Conservation (phyloP, 75 land plant genomes). For the Pseudotsuga menziesii region DNA sequence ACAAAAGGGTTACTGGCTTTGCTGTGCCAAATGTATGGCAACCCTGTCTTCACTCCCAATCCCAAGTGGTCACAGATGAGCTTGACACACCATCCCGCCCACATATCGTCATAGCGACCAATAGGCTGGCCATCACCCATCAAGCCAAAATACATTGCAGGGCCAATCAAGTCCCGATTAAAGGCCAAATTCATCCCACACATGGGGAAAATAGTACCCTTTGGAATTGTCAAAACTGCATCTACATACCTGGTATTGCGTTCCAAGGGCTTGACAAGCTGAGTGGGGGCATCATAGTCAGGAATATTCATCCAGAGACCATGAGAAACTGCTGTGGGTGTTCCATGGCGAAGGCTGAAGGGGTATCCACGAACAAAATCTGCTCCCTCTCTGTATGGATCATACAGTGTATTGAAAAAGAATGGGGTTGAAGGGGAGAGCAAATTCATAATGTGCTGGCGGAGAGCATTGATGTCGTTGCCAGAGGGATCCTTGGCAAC, state of each 20-base stretch:
- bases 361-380: conserved; percentile 86
- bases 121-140: conserved; percentile 94
- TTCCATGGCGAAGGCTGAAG: conserved; percentile 73
- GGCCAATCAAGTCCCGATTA: conserved; percentile 67
- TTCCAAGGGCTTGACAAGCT: conserved; percentile 63
- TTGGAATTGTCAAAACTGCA: conserved; percentile 76
- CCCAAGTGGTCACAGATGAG: conserved; percentile 62
- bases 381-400: conserved; percentile 71
- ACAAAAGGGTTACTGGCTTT: conserved; percentile 64
- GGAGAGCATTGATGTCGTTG: conserved; percentile 72
- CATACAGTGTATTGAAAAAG: conserved; percentile 12
- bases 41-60: conserved; percentile 57
- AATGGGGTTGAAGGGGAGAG: conserved; percentile 66
- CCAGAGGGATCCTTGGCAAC: too few species aligned
- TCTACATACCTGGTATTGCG: conserved; percentile 58
- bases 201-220: conserved; percentile 86
- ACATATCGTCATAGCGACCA: conserved; percentile 92
- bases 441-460: conserved; percentile 85
- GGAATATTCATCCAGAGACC: conserved; percentile 82
- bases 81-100: conserved; percentile 96
- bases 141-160: conserved; percentile 91
- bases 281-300: conserved; percentile 89
- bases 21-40: conserved; percentile 68
- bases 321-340: background rate
- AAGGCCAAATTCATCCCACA: conserved; percentile 89